Percentiles rank a stretch among this genome's conserved stretches.
Conservation (phyloP, 2,329 filamentous ascomycete genomes). For the Stenocarpella maydis region DNA sequence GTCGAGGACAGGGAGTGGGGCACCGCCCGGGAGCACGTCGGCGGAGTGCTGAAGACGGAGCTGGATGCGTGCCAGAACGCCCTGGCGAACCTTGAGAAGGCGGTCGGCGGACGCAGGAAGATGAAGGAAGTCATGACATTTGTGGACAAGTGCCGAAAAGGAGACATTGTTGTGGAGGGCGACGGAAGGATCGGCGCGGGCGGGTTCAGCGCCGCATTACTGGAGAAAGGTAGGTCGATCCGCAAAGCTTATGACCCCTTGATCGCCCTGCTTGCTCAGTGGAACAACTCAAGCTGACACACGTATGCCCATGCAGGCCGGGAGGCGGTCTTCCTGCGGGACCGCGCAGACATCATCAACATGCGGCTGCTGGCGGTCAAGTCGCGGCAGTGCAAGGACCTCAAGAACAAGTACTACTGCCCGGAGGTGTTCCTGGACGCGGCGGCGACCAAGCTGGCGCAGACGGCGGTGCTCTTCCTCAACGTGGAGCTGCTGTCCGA, state of each 20-base stretch:
- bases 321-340: conserved; percentile 92
- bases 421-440: conserved; percentile 98
- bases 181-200: conserved; percentile 86
- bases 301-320: conserved; percentile 67
- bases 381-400: conserved; percentile 84
- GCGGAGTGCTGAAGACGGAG: conserved; percentile 84
- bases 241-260: not conserved
- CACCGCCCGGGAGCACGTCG: conserved; percentile 83
- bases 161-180: conserved; percentile 85
- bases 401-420: conserved; percentile 94
- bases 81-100: conserved; percentile 76
- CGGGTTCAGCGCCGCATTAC: conserved; percentile 87
- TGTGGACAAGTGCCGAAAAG: conserved; percentile 87
- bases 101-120: conserved; percentile 83
- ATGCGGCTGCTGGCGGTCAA: conserved; percentile 89
- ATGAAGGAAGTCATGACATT: conserved; percentile 89
- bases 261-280: not conserved
- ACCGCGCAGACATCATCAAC: conserved; percentile 87
- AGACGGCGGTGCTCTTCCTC: conserved; percentile 94
- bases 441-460: conserved; percentile 91
- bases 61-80: conserved; percentile 84
- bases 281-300: conserved; percentile 40
- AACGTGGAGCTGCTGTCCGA: conserved; percentile 97
- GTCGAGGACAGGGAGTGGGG: conserved; percentile 91
- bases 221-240: conserved; percentile 74